phyloP scores from a whole-genome alignment of 345 rosid genomes.

The Boechera stricta region DNA sequence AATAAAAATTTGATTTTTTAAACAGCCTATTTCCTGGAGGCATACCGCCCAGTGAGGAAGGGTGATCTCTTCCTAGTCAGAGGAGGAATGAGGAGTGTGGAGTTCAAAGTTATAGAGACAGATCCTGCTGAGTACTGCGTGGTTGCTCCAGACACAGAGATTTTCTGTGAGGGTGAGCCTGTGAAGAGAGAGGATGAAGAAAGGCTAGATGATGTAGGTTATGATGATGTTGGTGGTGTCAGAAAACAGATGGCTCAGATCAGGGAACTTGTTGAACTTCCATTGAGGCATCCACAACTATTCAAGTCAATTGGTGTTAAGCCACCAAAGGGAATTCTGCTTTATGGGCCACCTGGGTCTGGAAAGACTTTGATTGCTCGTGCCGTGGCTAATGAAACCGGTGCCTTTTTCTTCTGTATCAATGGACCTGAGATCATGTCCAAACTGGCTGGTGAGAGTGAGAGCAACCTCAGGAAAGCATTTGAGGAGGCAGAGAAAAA shows the following conservation, averaged over 20 bases:
- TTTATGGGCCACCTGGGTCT: conserved; percentile 89
- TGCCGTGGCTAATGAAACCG: conserved; percentile 97
- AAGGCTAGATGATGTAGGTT: conserved; percentile 93
- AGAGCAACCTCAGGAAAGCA: conserved; percentile 97
- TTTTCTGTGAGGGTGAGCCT: conserved; percentile 98
- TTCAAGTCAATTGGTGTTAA: conserved; percentile 98
- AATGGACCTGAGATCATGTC: conserved; percentile 99
- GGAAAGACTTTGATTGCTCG: conserved; percentile 96
- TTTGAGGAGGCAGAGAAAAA: conserved; percentile 99
- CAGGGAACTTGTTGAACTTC: conserved; percentile 94
- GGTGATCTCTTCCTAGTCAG: conserved; percentile 97
- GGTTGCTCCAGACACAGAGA: conserved; percentile 97
- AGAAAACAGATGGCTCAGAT: conserved; percentile 99
- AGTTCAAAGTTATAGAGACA: conserved; percentile 89
- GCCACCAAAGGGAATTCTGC: conserved; percentile 96
- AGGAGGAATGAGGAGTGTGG: conserved; percentile 98
- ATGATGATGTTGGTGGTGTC: conserved; percentile 99
- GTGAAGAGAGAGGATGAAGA: conserved; percentile 92
- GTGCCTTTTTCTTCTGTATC: conserved; percentile 96
- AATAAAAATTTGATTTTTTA: conserved; percentile 24
- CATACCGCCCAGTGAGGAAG: conserved; percentile 96
- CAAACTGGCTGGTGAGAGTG: conserved; percentile 98
- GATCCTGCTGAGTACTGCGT: conserved; percentile 94
- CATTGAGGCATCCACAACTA: conserved; percentile 92
- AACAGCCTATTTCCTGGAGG: conserved; percentile 92